Conservation (phyloP, 495 filamentous ascomycete species). For the Bathelium albidoporum region DNA sequence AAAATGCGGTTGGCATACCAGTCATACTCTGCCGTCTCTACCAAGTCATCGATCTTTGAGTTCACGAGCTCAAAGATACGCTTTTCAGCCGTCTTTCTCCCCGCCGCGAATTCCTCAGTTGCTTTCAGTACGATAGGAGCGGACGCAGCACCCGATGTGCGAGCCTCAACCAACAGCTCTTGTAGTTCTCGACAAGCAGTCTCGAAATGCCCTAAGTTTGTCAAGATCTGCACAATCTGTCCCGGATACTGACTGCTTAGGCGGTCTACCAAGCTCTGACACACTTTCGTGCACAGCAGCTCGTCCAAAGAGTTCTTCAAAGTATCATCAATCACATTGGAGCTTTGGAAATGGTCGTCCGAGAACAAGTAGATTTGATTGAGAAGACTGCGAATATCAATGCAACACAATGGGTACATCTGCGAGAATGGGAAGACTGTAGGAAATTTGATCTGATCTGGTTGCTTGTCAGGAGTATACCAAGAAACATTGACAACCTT, state of each 20-base stretch:
- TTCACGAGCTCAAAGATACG: constrained; percentile 98
- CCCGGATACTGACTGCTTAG: constrained; percentile 87
- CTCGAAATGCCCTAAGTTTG: constrained; percentile 95
- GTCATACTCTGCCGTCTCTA: constrained; percentile 94
- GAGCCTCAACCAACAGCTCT: constrained; percentile 65
- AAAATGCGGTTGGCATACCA: constrained; percentile 43
- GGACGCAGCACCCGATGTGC: constrained; percentile 66
- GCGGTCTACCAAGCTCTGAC: constrained; percentile 76
- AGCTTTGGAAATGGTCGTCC: constrained; percentile 84
- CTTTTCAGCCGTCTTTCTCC: constrained; percentile 94
- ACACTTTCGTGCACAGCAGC: constrained; percentile 81
- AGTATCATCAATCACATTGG: constrained; percentile 78
- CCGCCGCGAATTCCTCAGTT: constrained; percentile 72
- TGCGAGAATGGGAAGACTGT: constrained; percentile 92
- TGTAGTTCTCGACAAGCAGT: constrained; percentile 82
- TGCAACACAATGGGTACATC: constrained; percentile 97
- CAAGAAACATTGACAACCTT: constrained; percentile 90
- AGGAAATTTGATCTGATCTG: constrained; percentile 70
- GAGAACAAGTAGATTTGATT: constrained; percentile 96
- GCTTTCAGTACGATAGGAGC: constrained; percentile 65
- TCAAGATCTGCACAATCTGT: constrained; percentile 96
- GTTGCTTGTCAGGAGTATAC: constrained; percentile 72
- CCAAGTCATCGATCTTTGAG: constrained; percentile 94
- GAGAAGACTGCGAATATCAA: constrained; percentile 90
- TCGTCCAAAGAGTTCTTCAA: constrained; percentile 79